Conservation (phyloP, 148 eudicot species). For the Salicornia ramosissima region DNA sequence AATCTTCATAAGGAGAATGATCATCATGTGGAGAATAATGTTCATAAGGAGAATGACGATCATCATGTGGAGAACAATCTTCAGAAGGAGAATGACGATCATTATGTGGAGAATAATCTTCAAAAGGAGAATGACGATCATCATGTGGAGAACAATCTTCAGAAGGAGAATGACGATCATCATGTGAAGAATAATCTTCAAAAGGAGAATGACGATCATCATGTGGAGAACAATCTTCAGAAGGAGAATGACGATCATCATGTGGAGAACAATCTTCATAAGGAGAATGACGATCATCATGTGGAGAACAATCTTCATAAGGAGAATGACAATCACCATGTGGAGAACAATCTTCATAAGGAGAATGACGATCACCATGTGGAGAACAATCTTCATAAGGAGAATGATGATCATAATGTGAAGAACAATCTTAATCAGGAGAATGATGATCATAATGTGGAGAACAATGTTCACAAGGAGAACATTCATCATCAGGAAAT, state of each 20-base stretch:
- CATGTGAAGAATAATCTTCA: background rate
- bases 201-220: background rate
- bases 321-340: background rate
- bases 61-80: background rate
- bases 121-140: background rate
- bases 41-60: background rate
- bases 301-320: background rate
- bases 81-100: background rate
- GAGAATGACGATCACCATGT: background rate
- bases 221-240: background rate
- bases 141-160: background rate
- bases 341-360: slow-evolving; percentile 6
- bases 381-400: slow-evolving; percentile 27
- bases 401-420: background rate
- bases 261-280: background rate
- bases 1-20: background rate
- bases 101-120: background rate
- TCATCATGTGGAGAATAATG: background rate
- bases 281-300: background rate
- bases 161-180: background rate
- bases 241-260: background rate
- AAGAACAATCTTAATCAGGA: slow-evolving; percentile 5
- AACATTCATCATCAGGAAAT: slow-evolving; percentile 24
- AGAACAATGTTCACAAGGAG: slow-evolving; percentile 24
- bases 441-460: slow-evolving; percentile 1